These are phyloP conservation scores for Physcomitrium patens DNA, from an alignment of 225 moss, liverwort and hornwort species.

Conservation along the genomic window DNA sequence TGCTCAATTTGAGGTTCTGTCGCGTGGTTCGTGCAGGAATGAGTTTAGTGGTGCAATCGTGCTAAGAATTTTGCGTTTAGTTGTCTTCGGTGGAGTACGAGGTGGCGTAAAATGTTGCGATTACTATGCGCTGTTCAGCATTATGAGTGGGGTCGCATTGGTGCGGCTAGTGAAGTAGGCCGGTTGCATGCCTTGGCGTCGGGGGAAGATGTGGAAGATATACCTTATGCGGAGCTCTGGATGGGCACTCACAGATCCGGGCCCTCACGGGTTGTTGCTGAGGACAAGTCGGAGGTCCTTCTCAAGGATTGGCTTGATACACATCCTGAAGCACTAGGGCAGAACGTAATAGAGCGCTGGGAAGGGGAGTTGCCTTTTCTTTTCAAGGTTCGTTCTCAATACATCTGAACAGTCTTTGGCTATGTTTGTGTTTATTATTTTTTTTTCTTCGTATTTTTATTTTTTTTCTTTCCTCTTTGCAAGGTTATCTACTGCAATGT, in stretches of 20 bases:
- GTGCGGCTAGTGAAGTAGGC: conserved; percentile 73
- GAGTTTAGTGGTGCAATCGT: conserved; percentile 15
- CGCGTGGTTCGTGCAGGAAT: conserved; percentile 6
- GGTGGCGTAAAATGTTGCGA: conserved; percentile 61
- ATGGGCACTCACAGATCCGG: conserved; percentile 95
- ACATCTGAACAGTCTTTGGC: neutral
- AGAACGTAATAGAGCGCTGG: conserved; percentile 73
- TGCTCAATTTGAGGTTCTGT: neutral
- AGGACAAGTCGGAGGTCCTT: conserved; percentile 35
- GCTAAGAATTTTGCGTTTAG: neutral
- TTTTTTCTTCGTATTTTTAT: neutral
- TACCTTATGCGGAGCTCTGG: conserved; percentile 92
- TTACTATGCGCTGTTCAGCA: conserved; percentile 79
- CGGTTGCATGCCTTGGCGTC: conserved; percentile 67
- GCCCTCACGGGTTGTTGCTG: conserved; percentile 61
- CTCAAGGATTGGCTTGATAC: conserved; percentile 74
- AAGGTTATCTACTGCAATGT: too few relatives aligned
- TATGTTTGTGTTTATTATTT: neutral
- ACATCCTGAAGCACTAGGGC: conserved; percentile 76
- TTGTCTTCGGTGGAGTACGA: neutral
- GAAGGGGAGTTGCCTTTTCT: conserved; percentile 91
- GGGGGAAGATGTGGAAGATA: conserved; percentile 58
- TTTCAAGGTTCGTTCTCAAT: conserved; percentile 66
- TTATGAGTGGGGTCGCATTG: conserved; percentile 86
- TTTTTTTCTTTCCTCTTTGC: too few relatives aligned